A percentile compares a stretch with the other conserved stretches of the same genome.
These are phyloP conservation scores for Neocucurbitaria cava DNA, from an alignment of 2,329 filamentous ascomycete species.

Conservation along the genomic window DNA sequence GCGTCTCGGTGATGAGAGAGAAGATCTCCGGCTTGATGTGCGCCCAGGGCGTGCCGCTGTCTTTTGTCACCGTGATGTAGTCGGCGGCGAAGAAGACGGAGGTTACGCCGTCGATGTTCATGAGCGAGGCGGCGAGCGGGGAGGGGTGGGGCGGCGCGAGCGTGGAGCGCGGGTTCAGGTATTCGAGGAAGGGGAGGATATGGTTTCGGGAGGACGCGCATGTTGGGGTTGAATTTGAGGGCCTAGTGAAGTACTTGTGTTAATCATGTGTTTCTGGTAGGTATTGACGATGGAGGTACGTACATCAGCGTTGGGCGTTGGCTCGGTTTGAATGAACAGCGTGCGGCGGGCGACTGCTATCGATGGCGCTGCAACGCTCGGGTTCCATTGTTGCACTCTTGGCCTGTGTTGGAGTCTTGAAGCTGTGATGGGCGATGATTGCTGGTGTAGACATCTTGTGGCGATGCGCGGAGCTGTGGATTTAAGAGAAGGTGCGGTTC, in stretches of 20 bases:
- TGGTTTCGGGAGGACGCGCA: conserved; percentile 78
- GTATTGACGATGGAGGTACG: conserved; percentile 17
- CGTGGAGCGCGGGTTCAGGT: conserved; percentile 85
- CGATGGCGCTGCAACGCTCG: conserved; percentile 14
- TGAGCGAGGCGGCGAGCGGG: conserved; percentile 84
- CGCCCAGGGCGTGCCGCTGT: conserved; percentile 86
- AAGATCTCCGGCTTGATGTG: conserved; percentile 97
- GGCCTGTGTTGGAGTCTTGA: conserved; percentile 42
- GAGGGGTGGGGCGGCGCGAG: conserved; percentile 89
- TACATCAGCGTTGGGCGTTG: conserved; percentile 91
- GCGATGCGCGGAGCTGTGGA: conserved; percentile 33
- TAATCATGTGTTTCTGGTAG: conserved; percentile 4
- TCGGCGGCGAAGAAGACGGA: conserved; percentile 93
- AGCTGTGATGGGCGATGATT: conserved; percentile 41
- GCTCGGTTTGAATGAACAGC: conserved; percentile 98
- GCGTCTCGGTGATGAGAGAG: conserved; percentile 89
- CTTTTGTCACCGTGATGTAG: conserved; percentile 97
- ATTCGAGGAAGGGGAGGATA: conserved; percentile 87
- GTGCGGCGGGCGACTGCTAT: conserved; percentile 60
- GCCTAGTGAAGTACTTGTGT: conserved; percentile 59
- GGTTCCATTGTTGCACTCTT: conserved; percentile 32
- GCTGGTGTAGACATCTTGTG: conserved; percentile 46
- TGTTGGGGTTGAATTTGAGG: conserved; percentile 94
- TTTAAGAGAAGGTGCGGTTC: conserved; percentile 28
- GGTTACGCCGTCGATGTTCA: conserved; percentile 94